Percentiles rank a stretch among this genome's conserved stretches.
Conservation (phyloP, 2,329 filamentous ascomycete genomes). For the Capronia epimyces region DNA sequence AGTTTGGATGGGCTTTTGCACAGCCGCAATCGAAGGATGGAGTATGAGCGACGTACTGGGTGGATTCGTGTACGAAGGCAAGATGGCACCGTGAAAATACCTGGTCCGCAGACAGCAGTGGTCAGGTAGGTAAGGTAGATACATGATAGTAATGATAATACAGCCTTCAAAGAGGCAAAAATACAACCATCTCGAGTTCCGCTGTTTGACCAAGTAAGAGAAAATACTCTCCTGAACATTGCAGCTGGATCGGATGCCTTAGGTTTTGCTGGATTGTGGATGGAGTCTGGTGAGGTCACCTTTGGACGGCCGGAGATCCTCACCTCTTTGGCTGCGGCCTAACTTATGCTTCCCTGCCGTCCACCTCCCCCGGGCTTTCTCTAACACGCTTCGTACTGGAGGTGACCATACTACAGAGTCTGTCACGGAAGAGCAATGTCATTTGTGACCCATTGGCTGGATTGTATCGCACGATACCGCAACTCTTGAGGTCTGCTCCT, state of each 20-base stretch:
- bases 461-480: neutral
- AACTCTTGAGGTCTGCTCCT: neutral
- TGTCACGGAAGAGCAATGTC: too few species aligned
- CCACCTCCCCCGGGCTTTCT: too few species aligned
- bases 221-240: neutral
- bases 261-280: neutral
- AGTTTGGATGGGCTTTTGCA: slow-evolving; percentile 10
- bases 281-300: neutral
- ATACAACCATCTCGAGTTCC: neutral
- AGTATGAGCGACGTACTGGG: neutral
- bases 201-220: too few species aligned
- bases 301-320: neutral
- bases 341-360: too few species aligned
- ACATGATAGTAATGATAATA: neutral
- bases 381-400: too few species aligned
- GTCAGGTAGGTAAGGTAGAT: too few species aligned
- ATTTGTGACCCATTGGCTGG: too few species aligned
- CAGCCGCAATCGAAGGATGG: slow-evolving; percentile 15
- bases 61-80: neutral
- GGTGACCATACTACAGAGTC: too few species aligned
- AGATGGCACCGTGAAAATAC: neutral
- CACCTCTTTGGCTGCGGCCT: neutral
- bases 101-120: too few species aligned
- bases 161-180: neutral
- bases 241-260: neutral